Percentiles rank a stretch among this genome's conserved stretches.
Evolutionary conservation across 768 basidiomycete species (phyloP).

Genomic region (Podaxis sp.): DNA sequence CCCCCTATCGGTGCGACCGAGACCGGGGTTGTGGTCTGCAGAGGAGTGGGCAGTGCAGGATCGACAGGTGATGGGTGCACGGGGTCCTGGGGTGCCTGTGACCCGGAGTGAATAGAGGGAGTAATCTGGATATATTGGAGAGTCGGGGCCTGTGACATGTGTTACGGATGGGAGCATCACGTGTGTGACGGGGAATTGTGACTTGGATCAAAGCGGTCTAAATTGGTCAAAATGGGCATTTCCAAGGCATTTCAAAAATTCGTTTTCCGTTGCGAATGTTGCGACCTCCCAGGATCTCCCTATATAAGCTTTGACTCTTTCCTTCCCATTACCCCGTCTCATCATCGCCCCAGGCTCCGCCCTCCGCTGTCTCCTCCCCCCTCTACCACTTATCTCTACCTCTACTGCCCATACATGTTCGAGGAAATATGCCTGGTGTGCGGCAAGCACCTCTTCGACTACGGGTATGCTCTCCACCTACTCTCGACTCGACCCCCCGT

Average conservation of each 20-base stretch:
- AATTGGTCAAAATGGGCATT: conserved; percentile 14
- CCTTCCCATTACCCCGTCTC: conserved; percentile 20
- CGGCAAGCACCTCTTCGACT: conserved; percentile 61
- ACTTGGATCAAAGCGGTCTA: background rate
- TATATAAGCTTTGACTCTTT: conserved; percentile 33
- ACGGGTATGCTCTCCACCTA: conserved; percentile 48
- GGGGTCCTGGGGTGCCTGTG: conserved; percentile 10
- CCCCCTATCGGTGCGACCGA: conserved; percentile 12
- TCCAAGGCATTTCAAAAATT: conserved; percentile 33
- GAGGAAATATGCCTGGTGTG: conserved; percentile 78
- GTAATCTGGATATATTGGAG: conserved; percentile 10
- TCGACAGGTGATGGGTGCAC: conserved; percentile 10
- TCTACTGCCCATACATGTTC: conserved; percentile 50
- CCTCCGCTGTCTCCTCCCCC: conserved; percentile 9
- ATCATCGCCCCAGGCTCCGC: conserved; percentile 1
- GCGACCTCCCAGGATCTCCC: conserved; percentile 34
- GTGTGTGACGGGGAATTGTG: conserved; percentile 1
- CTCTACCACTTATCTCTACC: conserved; percentile 14
- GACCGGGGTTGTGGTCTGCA: conserved; percentile 13
- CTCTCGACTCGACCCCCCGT: conserved; percentile 11
- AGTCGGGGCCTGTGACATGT: background rate
- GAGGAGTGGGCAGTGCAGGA: background rate
- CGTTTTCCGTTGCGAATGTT: conserved; percentile 33
- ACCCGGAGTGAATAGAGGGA: conserved; percentile 12
- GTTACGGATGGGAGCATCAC: background rate